Percentiles rank a stretch among this genome's conserved stretches.
Evolutionary conservation across 345 rosid species (phyloP).

Genomic region (Fremontodendron californicum): DNA sequence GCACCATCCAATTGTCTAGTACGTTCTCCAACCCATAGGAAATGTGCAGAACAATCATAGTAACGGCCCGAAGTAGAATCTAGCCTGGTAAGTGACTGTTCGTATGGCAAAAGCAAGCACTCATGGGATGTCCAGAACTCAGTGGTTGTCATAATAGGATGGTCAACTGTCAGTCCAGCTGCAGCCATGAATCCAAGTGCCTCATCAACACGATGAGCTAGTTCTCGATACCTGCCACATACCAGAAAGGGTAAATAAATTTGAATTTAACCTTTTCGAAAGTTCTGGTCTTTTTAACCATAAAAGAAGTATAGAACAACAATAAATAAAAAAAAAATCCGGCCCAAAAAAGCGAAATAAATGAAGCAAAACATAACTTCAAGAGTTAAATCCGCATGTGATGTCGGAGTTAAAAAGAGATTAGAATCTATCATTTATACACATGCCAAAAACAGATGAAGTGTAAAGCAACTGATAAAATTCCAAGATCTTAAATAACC

Average conservation of each 20-base stretch:
- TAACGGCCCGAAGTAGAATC: slow-evolving; percentile 69
- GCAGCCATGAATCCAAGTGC: slow-evolving; percentile 78
- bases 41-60: slow-evolving; percentile 72
- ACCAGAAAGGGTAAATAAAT: background rate
- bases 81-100: slow-evolving; percentile 61
- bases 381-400: background rate
- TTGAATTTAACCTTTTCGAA: background rate
- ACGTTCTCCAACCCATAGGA: slow-evolving; percentile 74
- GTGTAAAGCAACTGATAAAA: background rate
- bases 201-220: slow-evolving; percentile 67
- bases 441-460: background rate
- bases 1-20: slow-evolving; percentile 76
- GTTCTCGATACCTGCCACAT: slow-evolving; percentile 54
- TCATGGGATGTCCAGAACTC: slow-evolving; percentile 83
- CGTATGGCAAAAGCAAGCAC: slow-evolving; percentile 65
- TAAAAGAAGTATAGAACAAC: background rate
- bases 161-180: slow-evolving; percentile 64
- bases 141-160: slow-evolving; percentile 69
- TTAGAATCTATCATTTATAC: background rate
- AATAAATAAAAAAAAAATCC: background rate
- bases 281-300: background rate
- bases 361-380: background rate
- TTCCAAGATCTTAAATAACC: background rate
- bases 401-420: background rate
- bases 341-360: background rate